Percentiles rank a stretch among this genome's conserved stretches.
phyloP scores from a whole-genome alignment of 208 protist genomes.

The Wallacemonas rigidus region DNA sequence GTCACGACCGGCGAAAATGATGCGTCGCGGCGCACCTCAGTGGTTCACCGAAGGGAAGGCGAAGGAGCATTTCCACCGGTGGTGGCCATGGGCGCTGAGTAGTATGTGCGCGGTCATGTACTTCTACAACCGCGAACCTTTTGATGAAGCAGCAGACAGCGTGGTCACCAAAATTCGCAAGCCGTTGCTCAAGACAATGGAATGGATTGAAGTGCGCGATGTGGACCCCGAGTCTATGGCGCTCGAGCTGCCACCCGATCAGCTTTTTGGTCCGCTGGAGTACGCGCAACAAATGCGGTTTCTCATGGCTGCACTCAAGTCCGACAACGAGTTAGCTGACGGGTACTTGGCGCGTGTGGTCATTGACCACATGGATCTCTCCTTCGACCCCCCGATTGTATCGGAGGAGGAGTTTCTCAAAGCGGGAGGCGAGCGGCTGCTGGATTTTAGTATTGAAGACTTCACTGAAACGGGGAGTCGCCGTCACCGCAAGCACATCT shows the following conservation, averaged over 20 bases:
- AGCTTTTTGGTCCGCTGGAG: slow-evolving; percentile 87
- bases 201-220: slow-evolving; percentile 90
- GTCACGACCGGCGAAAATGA: slow-evolving; percentile 37
- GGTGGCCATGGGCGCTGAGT: slow-evolving; percentile 88
- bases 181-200: slow-evolving; percentile 81
- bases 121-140: slow-evolving; percentile 85
- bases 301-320: slow-evolving; percentile 78
- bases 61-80: slow-evolving; percentile 80
- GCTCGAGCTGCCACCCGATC: slow-evolving; percentile 87
- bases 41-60: slow-evolving; percentile 86
- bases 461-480: slow-evolving; percentile 64
- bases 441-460: slow-evolving; percentile 83
- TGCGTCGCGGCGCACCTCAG: slow-evolving; percentile 74
- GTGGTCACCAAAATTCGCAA: slow-evolving; percentile 79
- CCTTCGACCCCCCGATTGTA: slow-evolving; percentile 77
- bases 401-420: slow-evolving; percentile 65
- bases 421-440: slow-evolving; percentile 62
- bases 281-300: slow-evolving; percentile 90
- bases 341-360: slow-evolving; percentile 87
- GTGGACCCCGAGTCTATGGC: slow-evolving; percentile 89
- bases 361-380: slow-evolving; percentile 88
- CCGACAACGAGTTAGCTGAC: slow-evolving; percentile 89
- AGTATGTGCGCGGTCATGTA: slow-evolving; percentile 78
- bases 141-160: slow-evolving; percentile 80
- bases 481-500: slow-evolving; percentile 73